A percentile compares a stretch with the other conserved stretches of the same genome.
Conservation (phyloP, 2,329 filamentous ascomycete genomes). For the Lachnellula suecica region DNA sequence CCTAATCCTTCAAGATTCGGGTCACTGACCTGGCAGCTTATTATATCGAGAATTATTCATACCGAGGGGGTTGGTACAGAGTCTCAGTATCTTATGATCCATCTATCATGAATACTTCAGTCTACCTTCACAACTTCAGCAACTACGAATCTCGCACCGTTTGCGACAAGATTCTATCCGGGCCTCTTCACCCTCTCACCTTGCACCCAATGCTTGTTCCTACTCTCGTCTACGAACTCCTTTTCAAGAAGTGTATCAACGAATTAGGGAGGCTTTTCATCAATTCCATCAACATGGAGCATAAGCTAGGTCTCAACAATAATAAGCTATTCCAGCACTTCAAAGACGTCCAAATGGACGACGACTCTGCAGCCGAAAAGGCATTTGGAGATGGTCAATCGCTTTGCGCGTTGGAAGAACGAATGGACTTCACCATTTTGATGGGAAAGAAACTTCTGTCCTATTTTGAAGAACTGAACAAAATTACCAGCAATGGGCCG, state of each 20-base stretch:
- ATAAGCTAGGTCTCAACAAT: not conserved
- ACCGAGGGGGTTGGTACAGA: not conserved
- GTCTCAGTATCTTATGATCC: not conserved
- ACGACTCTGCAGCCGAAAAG: not conserved
- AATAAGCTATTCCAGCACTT: not conserved
- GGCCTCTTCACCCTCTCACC: not conserved
- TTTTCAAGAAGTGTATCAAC: not conserved
- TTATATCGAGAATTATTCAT: conserved; percentile 1
- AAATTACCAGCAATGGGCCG: not conserved
- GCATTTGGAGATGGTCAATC: conserved; percentile 1
- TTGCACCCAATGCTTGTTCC: not conserved
- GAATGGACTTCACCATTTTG: not conserved
- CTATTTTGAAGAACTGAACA: not conserved
- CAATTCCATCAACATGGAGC: not conserved
- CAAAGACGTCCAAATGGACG: not conserved
- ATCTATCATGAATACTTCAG: not conserved
- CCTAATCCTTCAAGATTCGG: not conserved
- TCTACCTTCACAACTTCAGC: not conserved
- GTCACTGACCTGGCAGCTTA: not conserved
- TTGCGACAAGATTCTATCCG: not conserved
- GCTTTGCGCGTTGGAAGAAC: not conserved
- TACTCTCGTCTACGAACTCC: not conserved
- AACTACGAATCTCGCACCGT: not conserved
- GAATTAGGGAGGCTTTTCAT: not conserved
- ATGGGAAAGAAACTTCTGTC: not conserved